These are phyloP conservation scores for Zanthoxylum bungeanum DNA, from an alignment of 345 rosid genomes.

Conservation along the genomic window DNA sequence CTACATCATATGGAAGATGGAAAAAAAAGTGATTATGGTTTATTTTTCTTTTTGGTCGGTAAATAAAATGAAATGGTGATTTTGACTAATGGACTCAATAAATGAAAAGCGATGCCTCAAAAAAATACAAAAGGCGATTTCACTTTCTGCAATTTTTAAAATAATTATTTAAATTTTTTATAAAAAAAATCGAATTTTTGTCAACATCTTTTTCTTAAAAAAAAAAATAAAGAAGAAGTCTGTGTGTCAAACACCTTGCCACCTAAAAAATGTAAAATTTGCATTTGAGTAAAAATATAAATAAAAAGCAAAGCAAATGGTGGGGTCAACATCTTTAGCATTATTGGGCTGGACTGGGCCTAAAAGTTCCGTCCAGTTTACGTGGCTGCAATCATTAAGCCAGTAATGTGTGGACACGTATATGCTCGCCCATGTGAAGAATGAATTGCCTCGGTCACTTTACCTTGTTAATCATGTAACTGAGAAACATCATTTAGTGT, in stretches of 20 bases:
- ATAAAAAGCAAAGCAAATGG: not conserved
- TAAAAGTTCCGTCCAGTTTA: not conserved
- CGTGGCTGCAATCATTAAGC: not conserved
- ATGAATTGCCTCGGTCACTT: not conserved
- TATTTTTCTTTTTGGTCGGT: too few relatives aligned
- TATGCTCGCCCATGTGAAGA: not conserved
- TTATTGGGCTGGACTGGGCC: not conserved
- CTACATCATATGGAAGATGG: too few relatives aligned
- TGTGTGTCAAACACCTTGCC: too few relatives aligned
- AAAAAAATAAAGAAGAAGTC: too few relatives aligned
- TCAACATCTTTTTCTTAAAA: too few relatives aligned
- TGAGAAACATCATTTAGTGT: not conserved
- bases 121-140: not conserved
- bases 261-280: not conserved
- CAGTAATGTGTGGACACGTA: not conserved
- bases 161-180: too few relatives aligned
- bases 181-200: not conserved
- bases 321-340: not conserved
- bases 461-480: not conserved
- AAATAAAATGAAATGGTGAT: too few relatives aligned
- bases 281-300: not conserved
- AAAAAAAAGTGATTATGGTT: not conserved
- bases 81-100: too few relatives aligned
- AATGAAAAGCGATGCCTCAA: not conserved
- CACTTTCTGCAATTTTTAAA: not conserved